These are phyloP conservation scores for Abrus precatorius DNA, from an alignment of 306 rosid species.

Conservation along the genomic window DNA sequence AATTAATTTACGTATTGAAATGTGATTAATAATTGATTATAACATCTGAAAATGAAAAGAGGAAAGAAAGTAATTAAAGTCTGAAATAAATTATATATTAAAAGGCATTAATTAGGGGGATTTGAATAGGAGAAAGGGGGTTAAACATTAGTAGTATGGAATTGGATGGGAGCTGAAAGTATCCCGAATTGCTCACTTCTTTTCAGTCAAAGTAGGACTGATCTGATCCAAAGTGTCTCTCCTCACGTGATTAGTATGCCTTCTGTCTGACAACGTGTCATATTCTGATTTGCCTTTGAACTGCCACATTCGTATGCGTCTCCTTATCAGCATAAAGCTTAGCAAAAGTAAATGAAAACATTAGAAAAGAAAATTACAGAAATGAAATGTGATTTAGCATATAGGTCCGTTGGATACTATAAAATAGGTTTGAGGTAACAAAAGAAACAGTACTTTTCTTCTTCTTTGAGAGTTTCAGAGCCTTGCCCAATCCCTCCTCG, in stretches of 20 bases:
- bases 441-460: conserved; percentile 33
- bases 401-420: conserved; percentile 66
- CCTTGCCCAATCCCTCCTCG: not conserved
- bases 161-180: no score
- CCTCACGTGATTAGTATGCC: conserved; percentile 72
- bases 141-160: not conserved
- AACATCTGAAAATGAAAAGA: no score
- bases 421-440: conserved; percentile 51
- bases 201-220: conserved; percentile 68
- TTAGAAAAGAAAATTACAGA: no score
- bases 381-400: conserved; percentile 23
- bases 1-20: no score
- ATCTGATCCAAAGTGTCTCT: conserved; percentile 58
- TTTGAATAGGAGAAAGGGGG: no score
- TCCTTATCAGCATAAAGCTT: conserved; percentile 2
- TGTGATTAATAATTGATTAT: no score
- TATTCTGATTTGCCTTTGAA: not conserved
- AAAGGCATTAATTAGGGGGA: no score
- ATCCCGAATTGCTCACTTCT: not conserved
- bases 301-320: conserved; percentile 40
- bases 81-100: no score
- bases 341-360: not conserved
- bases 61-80: no score
- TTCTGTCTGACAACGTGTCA: conserved; percentile 54
- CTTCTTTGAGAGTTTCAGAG: conserved; percentile 21